Percentiles rank a stretch among this genome's conserved stretches.
These are phyloP conservation scores for Lolium perenne DNA, from an alignment of 176 grass and related monocot genomes.

Conservation along the genomic window DNA sequence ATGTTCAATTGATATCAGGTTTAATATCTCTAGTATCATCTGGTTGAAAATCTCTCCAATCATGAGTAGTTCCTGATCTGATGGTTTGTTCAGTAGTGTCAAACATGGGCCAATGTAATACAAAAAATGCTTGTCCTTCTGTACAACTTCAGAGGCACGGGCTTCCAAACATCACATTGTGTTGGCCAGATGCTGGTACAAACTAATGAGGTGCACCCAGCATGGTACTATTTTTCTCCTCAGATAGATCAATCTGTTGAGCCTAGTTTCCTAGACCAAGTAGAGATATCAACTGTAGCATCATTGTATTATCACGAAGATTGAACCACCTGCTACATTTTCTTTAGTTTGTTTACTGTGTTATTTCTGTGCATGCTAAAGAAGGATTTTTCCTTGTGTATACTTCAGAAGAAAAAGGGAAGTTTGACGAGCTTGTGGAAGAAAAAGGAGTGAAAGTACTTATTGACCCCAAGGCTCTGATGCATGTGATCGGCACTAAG, in stretches of 20 bases:
- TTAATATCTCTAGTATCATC: too few species aligned
- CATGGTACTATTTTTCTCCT: background rate
- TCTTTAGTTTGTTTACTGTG: background rate
- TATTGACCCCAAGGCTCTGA: conserved; percentile 86
- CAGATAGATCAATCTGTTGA: background rate
- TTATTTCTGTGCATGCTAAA: conserved; percentile 34
- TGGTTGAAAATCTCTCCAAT: too few species aligned
- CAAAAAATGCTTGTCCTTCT: background rate
- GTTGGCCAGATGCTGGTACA: background rate
- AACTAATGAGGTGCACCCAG: background rate
- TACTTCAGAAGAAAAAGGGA: conserved; percentile 84
- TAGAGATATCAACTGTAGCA: background rate
- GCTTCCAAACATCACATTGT: background rate
- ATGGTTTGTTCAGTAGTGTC: background rate
- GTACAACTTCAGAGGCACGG: background rate
- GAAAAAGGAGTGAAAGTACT: conserved; percentile 91
- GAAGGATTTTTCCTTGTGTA: background rate
- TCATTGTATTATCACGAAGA: background rate
- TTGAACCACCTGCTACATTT: background rate
- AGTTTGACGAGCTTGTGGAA: conserved; percentile 81
- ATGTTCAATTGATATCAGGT: too few species aligned
- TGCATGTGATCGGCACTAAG: conserved; percentile 63
- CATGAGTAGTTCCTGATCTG: background rate
- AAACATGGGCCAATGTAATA: background rate
- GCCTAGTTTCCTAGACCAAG: background rate